Base-by-base conservation (phyloP, 2,329 filamentous ascomycete genomes). In the Periconia sp. region DNA sequence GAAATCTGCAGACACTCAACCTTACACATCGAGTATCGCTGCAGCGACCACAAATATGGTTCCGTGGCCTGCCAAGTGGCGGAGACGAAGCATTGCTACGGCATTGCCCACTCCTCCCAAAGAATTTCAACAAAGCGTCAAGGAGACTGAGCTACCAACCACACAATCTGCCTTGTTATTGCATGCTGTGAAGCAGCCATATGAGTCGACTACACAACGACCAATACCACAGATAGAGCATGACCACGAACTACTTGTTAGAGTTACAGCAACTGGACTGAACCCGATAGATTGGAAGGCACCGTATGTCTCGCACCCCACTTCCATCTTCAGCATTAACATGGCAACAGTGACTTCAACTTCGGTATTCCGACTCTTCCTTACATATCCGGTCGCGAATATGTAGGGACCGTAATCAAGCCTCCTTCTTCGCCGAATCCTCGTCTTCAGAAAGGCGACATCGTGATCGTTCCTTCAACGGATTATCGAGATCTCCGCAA, bases 251-350 rank as follows among this genome's bases (percentile, higher is more conserved):
- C 68, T 88, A 4, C 69, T 89, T 4, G 78, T 89, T n/a, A 80
- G 79, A 59, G 73, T 83, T 1, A 72, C 78, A 25, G 80, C 81
- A 10, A 84, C 89, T 54, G 87, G 87, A 0, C 70, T 91, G 25
- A 91, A 91, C 56, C 88, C 88, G 0, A 87, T 91, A 41, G 88
- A 89, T 63, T 88, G 83, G 83, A 88, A 88, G 72, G 79, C 83
- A 46, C 83, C 85, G 85, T 87, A 72, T 56, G 82, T 75, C 21
- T 10, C 55, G 81, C 26, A 25, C 3, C 16, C 32, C 25, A 8
- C 4, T 10, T 36, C 19, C 22, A 8, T n/a, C 18, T 15, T 23
- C 5, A 24, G 19, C 23, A 22, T 40, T 39, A 15, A 33, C 11
- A 15, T 12, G 9, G 17, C 8, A 17, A 19, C 23, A 87, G 85